A percentile compares a stretch with the other conserved stretches of the same genome.
These are phyloP conservation scores for Mycocentrospora acerina DNA, from an alignment of 2,329 filamentous ascomycete species.

Conservation along the genomic window DNA sequence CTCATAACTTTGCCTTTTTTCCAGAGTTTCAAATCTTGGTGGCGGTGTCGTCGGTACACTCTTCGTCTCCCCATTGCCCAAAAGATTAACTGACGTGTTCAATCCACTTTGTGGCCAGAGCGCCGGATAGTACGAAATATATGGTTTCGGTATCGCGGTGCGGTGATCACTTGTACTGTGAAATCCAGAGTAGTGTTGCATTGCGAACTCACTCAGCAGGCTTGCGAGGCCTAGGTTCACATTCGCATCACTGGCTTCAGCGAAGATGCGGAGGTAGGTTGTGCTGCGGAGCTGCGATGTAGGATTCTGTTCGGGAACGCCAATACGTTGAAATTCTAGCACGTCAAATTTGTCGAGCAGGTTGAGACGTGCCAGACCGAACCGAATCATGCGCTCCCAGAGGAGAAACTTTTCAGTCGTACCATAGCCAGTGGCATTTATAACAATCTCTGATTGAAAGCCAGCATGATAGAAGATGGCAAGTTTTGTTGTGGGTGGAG, in stretches of 20 bases:
- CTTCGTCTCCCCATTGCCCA: constrained; percentile 20
- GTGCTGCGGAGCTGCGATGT: constrained; percentile 33
- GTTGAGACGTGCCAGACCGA: constrained; percentile 43
- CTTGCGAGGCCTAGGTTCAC: constrained; percentile 25
- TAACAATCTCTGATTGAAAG: constrained; percentile 42
- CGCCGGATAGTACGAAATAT: constrained; percentile 37
- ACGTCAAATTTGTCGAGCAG: constrained; percentile 48
- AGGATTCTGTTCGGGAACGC: constrained; percentile 29
- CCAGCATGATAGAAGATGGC: constrained; percentile 43
- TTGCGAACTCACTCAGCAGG: constrained; percentile 26
- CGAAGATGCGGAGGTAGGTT: constrained; percentile 36
- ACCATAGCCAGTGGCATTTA: constrained; percentile 46
- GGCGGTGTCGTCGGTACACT: constrained; percentile 17
- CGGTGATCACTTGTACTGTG: constrained; percentile 33
- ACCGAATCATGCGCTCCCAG: constrained; percentile 51
- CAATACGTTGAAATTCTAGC: constrained; percentile 55
- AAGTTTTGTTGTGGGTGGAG: constrained; percentile 46
- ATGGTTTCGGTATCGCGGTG: constrained; percentile 31
- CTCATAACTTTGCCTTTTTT: constrained; percentile 29
- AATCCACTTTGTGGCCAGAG: constrained; percentile 28
- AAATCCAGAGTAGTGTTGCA: constrained; percentile 37
- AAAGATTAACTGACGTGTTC: constrained; percentile 35
- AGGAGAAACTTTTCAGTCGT: constrained; percentile 53
- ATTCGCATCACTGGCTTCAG: constrained; percentile 23
- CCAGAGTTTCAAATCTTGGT: constrained; percentile 15